Evolutionary conservation across 805 yeast genomes (phyloP), one percentile per base, ranked within the genome.

Genomic region (Candida ponderosae): DNA sequence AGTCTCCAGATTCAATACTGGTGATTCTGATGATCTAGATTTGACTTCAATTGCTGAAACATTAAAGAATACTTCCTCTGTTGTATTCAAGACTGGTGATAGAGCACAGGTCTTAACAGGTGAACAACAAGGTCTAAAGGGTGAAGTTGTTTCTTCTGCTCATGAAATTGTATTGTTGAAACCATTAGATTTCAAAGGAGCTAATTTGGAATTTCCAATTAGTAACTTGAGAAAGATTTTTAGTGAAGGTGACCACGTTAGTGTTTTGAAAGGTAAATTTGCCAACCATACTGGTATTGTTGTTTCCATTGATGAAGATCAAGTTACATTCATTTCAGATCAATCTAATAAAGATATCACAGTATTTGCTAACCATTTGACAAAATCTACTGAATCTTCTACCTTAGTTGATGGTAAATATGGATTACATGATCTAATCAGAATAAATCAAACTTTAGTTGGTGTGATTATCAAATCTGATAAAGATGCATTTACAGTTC

Each of bases 231-330:
- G 97, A 56, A 93, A 93, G 57, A 77, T 84, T 38, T 90, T 90
- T 60, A 63, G 72, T 37, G 78, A 86, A 31, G 98, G 98, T 70
- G 97, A 90, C 59, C 97, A 93, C 58, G 96, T 93, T 18, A 80
- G 95, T 40, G 93, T 90, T 24, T 74, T 84, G 29, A 85, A 80
- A 54, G 98, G 98, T 56, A 87, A 84, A 53, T 95, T 86, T 59
- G 69, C 78, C 37, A 96, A 90, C 53, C 96, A 89, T 54, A 87
- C 96, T 27, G 98, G 98, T 64, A 72, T 93, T 64, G 95, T 93
- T 35, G 88, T 93, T 31, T 72, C 78, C 47, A 76, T 86, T 18
- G 74, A 75, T 37, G 84, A 81, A 35, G 95, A 89, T 54, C 85
- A 87, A 42, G 97, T 89, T 19, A 85, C 95, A 0, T 71, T 93